Conservation (phyloP, 148 eudicot genomes). For the Heliamphora exappendiculata region DNA sequence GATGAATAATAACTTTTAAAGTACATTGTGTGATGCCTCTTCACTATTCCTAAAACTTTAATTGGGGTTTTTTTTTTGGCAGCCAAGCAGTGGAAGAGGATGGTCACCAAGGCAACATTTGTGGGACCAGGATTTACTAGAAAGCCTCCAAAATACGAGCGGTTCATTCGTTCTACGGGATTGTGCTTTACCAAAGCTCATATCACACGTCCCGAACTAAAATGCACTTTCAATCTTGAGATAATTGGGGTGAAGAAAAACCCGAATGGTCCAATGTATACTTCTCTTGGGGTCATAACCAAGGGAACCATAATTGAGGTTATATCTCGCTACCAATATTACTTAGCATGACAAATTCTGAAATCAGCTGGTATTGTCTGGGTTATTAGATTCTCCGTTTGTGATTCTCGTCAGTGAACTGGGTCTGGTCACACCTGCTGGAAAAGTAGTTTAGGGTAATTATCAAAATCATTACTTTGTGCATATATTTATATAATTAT, state of each 20-base stretch:
- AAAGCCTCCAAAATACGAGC: slow-evolving; percentile 97
- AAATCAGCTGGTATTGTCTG: no score
- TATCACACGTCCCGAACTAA: slow-evolving; percentile 91
- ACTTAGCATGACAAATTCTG: neutral
- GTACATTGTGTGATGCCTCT: no score
- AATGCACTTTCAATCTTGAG: slow-evolving; percentile 95
- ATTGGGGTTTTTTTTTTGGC: slow-evolving; percentile 21
- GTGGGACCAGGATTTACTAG: slow-evolving; percentile 89
- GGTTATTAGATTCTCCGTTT: neutral
- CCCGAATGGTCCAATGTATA: slow-evolving; percentile 93
- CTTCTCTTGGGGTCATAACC: slow-evolving; percentile 86
- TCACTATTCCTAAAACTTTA: no score
- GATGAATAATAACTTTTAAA: no score
- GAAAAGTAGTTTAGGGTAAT: slow-evolving; percentile 99
- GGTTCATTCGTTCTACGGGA: slow-evolving; percentile 85
- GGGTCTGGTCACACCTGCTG: slow-evolving; percentile 95
- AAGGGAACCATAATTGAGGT: slow-evolving; percentile 96
- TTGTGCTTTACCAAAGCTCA: slow-evolving; percentile 94
- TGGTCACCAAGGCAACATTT: slow-evolving; percentile 94
- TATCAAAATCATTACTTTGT: no score
- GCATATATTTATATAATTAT: no score
- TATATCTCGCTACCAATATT: neutral
- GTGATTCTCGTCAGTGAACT: slow-evolving; percentile 94
- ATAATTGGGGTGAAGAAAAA: slow-evolving; percentile 97
- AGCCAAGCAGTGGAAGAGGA: slow-evolving; percentile 99